Percentiles rank a stretch among this genome's conserved stretches.
phyloP scores from a whole-genome alignment of 2,329 filamentous ascomycete species.

The Talaromyces verruculosus region DNA sequence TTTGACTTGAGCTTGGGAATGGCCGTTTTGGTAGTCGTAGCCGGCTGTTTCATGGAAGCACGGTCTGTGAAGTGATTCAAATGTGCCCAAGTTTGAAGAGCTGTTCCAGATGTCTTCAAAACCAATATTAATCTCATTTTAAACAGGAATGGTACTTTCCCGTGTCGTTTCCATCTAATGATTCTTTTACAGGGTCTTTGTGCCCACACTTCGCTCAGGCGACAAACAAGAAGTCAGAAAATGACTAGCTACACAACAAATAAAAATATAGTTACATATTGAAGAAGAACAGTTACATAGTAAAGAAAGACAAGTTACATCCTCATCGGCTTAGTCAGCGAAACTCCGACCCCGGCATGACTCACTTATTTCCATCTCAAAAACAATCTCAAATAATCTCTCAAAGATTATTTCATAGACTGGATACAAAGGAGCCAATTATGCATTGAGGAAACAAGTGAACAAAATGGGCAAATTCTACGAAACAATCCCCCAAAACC shows the following conservation, averaged over 20 bases:
- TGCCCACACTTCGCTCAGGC: background rate
- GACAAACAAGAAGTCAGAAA: background rate
- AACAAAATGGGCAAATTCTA: constrained; percentile 20
- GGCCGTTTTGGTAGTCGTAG: background rate
- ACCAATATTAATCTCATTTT: background rate
- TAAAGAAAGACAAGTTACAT: background rate
- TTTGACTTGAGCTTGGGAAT: background rate
- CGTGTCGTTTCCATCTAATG: background rate
- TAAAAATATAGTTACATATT: background rate
- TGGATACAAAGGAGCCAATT: background rate
- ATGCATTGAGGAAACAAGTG: background rate
- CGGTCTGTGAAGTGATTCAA: background rate
- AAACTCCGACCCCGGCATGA: background rate
- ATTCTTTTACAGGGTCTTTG: background rate
- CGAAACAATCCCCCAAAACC: constrained; percentile 15
- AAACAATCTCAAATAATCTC: background rate
- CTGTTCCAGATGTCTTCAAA: background rate
- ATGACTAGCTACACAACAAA: background rate
- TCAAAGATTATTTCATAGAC: background rate
- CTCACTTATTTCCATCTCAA: background rate
- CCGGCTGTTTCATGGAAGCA: background rate
- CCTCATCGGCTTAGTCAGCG: background rate
- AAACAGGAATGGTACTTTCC: background rate
- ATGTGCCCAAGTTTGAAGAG: background rate
- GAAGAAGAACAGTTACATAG: background rate